A percentile compares a stretch with the other conserved stretches of the same genome.
Conservation (phyloP, 192 early-diverging fungal species). For the Lobosporangium transversale region DNA sequence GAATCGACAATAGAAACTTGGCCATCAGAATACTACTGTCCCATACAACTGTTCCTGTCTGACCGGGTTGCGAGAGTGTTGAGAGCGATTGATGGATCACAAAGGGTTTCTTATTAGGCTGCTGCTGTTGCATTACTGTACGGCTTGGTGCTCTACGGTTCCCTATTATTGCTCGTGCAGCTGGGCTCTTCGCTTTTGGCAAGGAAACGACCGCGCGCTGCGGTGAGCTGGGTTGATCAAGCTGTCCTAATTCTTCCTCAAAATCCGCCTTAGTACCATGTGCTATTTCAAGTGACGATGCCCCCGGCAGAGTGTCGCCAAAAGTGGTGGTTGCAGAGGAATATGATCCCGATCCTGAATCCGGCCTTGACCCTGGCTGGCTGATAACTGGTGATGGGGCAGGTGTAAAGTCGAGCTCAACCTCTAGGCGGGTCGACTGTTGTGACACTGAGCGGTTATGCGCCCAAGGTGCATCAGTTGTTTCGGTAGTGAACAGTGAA, state of each 20-base stretch:
- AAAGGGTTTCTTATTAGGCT: conserved; percentile 32
- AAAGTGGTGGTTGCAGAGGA: background rate
- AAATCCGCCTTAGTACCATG: background rate
- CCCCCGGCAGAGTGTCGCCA: background rate
- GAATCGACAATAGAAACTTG: conserved; percentile 49
- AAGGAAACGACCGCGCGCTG: background rate
- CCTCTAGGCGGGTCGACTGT: conserved; percentile 28
- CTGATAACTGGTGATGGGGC: conserved; percentile 34
- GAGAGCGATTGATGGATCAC: conserved; percentile 52
- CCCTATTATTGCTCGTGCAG: conserved; percentile 5
- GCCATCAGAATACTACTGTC: conserved; percentile 55
- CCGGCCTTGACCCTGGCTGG: conserved; percentile 21
- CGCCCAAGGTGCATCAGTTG: conserved; percentile 29
- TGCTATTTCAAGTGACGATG: background rate
- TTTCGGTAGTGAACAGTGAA: conserved; percentile 47
- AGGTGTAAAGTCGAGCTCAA: conserved; percentile 45
- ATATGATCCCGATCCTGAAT: conserved; percentile 12
- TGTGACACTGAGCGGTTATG: conserved; percentile 46
- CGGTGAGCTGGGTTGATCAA: background rate
- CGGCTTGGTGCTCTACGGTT: conserved; percentile 25
- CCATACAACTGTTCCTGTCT: conserved; percentile 59
- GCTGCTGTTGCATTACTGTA: background rate
- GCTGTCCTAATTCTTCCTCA: background rate
- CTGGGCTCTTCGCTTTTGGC: conserved; percentile 13
- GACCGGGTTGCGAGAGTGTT: conserved; percentile 55